Evolutionary conservation across 2,329 filamentous ascomycete genomes (phyloP), one percentile per base, ranked within the genome.

Genomic region (Colletotrichum sp.): DNA sequence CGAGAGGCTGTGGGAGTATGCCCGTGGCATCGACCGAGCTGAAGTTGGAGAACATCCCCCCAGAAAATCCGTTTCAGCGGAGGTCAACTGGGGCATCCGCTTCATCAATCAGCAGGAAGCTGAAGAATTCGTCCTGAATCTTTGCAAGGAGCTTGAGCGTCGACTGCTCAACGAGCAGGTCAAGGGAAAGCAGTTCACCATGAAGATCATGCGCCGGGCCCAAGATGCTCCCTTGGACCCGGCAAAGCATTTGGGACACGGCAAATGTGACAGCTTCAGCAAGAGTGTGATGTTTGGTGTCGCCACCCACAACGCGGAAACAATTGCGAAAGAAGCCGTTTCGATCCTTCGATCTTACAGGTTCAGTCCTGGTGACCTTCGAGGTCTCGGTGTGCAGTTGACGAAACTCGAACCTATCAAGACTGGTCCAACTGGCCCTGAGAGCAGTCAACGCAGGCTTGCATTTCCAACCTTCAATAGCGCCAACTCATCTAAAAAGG

Each of bases 11-110:
- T 96, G 94, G 90, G 95, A 98, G 68, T 99, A 98, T 83, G 90
- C 96, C 26, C 92, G 95, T 8, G 97, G 97, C 4, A 95, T 99
- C 65, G 97, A 99, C 84, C 90, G 89, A 66, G 89, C 92, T 3
- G 95, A 98, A 83, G 95, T 99, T 8, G 96, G 96, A 36, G 94
- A 96, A 73, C 94, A 98, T 81, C 92, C 94, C 0, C 88, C 95
- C 18, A 93, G 97, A 70, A 99, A 99, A 82, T 99, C 96, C 0
- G 95, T 99, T 0, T 99, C 97, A 3, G 96, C 96, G 1, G 97
- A 99, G 83, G 95, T 99, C 77, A 99, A 97, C 80, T 99, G 97
- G 97, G 97, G 98, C 4, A 98, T 99, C 72, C 93, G 97, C 8
- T 99, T 99, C 82, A 92, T 97, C 79, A 98, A 91, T 76, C 95